Base-by-base conservation (phyloP, 2,329 filamentous ascomycete genomes). In the Madurella fahalii region DNA sequence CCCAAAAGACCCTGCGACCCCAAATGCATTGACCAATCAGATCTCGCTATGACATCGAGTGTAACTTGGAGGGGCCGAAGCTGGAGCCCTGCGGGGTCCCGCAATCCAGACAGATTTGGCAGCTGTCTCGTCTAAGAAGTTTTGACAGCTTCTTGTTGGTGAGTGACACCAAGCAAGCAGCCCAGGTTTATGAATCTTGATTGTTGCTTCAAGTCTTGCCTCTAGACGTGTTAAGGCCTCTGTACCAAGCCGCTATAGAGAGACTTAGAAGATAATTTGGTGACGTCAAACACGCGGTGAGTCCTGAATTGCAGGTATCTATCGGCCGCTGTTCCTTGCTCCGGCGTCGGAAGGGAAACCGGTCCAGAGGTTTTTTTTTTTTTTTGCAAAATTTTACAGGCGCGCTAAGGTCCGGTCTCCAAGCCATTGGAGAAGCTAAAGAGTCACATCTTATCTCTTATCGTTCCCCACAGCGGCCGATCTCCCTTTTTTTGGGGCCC, bases 371-470 rank as follows among this genome's bases (percentile, higher is more conserved):
- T 34, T 30, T n/a, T n/a, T n/a, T n/a, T n/a, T n/a, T n/a, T n/a
- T n/a, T n/a, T n/a, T 50, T 42, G 45, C 50, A 58, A 52, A 60
- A 55, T 46, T 60, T 58, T 62, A 46, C 52, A 46, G 40, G 13
- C 18, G 44, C 50, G 45, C 50, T 60, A 47, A 50, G 58, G 59
- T 49, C 41, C 20, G 50, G 40, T 44, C 40, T 45, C 50, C 44
- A 51, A 34, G 7, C 11, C 40, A n/a, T 42, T 41, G 47, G 44
- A 55, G 25, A 40, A 39, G 9, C 16, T n/a, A 17, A 58, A 55
- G 54, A 61, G 57, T 61, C 57, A 61, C 57, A 47, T 44, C 54
- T 58, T 60, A 60, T 62, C 58, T 31, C 56, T 61, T 62, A 62
- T 62, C 60, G 41, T 15, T 58, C 58, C 56, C 61, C 61, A 59